Evolutionary conservation across 2,329 filamentous ascomycete species (phyloP), one percentile per base, ranked within the genome.

Genomic region (Claviceps arundinis): DNA sequence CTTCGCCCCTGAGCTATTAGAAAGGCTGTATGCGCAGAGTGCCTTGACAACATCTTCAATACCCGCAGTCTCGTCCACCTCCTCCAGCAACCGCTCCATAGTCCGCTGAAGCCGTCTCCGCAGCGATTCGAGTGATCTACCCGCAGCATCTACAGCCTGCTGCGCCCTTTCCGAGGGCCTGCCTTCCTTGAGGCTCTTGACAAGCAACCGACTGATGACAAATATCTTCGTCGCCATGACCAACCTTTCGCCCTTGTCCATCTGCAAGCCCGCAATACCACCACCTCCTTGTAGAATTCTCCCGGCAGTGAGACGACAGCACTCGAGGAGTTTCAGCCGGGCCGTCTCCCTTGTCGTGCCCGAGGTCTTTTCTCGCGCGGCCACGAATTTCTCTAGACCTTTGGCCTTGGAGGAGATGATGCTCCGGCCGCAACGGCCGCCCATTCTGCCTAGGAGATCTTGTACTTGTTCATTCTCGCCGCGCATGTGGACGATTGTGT

Each of bases 401-500:
- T 68, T 62, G 45, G 76, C 76, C 64, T 89, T 89, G 57, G 73
- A 77, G 24, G 82, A 82, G 24, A 95, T 73, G 26, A 83, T 74
- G 50, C 76, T 72, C 40, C 87, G 78, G 50, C 90, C 89, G 68
- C 91, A 96, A 52, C 80, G 79, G 43, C 79, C 78, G 46, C 88
- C 87, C 70, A 95, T 84, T 54, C 75, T 75, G 16, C 78, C 78
- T 50, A 97, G 75, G 40, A 82, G 78, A 5, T 74, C 71, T 66
- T 95, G 89, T 16, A 89, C 84, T 13, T 74, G 71, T 55, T 84
- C 78, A 70, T 93, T 91, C 63, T 91, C 82, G 41, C 69, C 70
- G 58, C 88, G 85, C 88, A 97, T 95, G 55, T 83, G 78, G 51
- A 96, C 85, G 58, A 97, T 97, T n/a, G 84, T 84, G 69, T 96